These are phyloP conservation scores for Nakaseomyces bracarensis DNA, from an alignment of 1,139 yeast genomes.

Conservation along the genomic window DNA sequence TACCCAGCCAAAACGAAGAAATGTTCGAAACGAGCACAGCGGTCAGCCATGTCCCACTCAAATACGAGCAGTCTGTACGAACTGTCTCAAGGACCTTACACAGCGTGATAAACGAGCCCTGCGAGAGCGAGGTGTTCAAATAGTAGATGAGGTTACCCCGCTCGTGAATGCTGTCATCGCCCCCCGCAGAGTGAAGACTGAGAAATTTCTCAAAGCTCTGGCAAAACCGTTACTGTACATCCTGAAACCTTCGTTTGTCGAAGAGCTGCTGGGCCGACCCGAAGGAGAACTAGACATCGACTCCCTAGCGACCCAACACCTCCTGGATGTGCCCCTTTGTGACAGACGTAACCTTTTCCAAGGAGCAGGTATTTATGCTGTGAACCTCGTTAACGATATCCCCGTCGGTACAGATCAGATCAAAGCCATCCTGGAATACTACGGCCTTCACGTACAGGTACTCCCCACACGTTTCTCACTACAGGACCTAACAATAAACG, in stretches of 20 bases:
- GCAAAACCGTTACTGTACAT: not conserved
- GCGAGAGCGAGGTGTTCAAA: not conserved
- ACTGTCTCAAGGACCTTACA: conserved; percentile 2
- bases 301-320: not conserved
- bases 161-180: not conserved
- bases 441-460: conserved; percentile 45
- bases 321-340: not conserved
- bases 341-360: conserved; percentile 18
- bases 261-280: not conserved
- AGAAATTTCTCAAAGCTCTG: conserved; percentile 1
- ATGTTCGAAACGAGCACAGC: too few relatives aligned
- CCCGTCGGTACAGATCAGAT: conserved; percentile 62
- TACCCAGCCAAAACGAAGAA: too few relatives aligned
- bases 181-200: conserved; percentile 1
- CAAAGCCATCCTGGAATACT: conserved; percentile 52
- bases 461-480: conserved; percentile 23
- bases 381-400: conserved; percentile 54
- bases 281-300: too few relatives aligned
- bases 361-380: conserved; percentile 38
- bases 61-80: conserved; percentile 6
- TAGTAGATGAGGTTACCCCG: not conserved
- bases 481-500: conserved; percentile 18
- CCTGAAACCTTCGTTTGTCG: not conserved
- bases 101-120: not conserved
- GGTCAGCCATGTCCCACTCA: too few relatives aligned